Conservation (phyloP, 225 moss, liverwort and hornwort species). For the Thuidium tamariscinum region DNA sequence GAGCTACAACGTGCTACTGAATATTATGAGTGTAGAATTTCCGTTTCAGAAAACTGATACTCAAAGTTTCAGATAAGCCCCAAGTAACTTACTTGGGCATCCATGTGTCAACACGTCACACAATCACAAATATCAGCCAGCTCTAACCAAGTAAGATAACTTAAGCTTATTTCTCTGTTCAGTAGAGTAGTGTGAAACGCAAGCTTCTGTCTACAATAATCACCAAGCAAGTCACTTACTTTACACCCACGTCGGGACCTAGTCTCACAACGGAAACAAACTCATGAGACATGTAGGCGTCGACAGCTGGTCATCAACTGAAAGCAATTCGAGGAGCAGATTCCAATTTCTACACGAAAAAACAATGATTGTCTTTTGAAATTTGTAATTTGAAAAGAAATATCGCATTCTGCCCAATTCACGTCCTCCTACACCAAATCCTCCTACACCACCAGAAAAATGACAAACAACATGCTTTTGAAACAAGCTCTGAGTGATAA, state of each 20-base stretch:
- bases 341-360: background rate
- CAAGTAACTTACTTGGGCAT: background rate
- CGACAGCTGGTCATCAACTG: background rate
- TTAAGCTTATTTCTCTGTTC: background rate
- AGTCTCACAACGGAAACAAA: background rate
- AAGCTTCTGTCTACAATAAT: too few relatives aligned
- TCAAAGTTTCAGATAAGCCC: too few relatives aligned
- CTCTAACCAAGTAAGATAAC: background rate
- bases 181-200: background rate
- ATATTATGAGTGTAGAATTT: too few relatives aligned
- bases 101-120: background rate
- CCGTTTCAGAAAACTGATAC: too few relatives aligned
- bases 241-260: background rate
- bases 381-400: too few relatives aligned
- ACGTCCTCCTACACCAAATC: too few relatives aligned
- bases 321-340: too few relatives aligned
- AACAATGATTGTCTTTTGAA: too few relatives aligned
- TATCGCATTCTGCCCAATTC: background rate
- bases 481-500: too few relatives aligned
- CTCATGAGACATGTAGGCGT: too few relatives aligned
- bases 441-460: background rate
- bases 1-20: too few relatives aligned
- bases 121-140: background rate
- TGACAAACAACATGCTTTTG: fast-evolving
- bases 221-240: background rate